Percentiles rank a stretch among this genome's conserved stretches.
Conservation (phyloP, 192 early-diverging fungal species). For the Mortierella antarctica region DNA sequence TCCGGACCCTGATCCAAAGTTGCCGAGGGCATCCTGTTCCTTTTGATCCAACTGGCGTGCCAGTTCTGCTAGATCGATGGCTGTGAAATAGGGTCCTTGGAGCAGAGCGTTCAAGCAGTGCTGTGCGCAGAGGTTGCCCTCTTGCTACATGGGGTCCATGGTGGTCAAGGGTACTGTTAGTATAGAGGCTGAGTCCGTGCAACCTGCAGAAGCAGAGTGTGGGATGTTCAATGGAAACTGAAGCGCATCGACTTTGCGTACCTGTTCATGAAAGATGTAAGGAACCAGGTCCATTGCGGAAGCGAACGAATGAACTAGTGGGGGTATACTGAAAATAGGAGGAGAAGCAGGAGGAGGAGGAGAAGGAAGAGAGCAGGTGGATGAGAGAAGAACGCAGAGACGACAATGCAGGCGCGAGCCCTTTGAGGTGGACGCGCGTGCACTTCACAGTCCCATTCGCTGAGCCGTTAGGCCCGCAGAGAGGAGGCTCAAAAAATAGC, state of each 20-base stretch:
- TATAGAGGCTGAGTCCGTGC: neutral
- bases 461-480: neutral
- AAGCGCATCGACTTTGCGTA: neutral
- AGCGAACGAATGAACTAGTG: neutral
- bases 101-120: constrained; percentile 85
- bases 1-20: constrained; percentile 22
- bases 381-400: neutral
- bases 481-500: neutral
- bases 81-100: constrained; percentile 75
- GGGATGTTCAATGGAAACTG: neutral
- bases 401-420: neutral
- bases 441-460: neutral
- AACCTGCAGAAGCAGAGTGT: too few relatives aligned
- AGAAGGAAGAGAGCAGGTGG: neutral
- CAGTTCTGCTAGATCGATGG: constrained; percentile 78
- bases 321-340: neutral
- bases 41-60: constrained; percentile 72
- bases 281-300: constrained; percentile 39
- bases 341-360: neutral
- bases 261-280: constrained; percentile 51
- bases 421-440: too few relatives aligned
- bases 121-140: constrained; percentile 84
- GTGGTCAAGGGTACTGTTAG: neutral
- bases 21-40: constrained; percentile 62
- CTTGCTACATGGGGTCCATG: constrained; percentile 62